Conservation (phyloP, 495 filamentous ascomycete genomes). For the Tetracladium setigerum region DNA sequence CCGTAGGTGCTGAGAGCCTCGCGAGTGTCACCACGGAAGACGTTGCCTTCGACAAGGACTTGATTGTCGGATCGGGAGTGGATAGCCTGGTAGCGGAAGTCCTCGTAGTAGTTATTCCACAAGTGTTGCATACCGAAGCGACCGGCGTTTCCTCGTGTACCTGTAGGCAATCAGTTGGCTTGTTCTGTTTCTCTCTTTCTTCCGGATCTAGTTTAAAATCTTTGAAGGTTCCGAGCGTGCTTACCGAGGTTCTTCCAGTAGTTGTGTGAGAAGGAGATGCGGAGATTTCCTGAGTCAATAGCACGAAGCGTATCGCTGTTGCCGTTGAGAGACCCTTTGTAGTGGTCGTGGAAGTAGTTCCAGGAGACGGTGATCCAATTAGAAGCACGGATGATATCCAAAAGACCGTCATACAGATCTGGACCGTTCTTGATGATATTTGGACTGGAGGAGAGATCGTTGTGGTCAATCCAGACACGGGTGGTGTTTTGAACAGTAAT, state of each 20-base stretch:
- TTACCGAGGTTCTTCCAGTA: constrained; percentile 49
- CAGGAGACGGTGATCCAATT: constrained; percentile 46
- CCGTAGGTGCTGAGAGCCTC: constrained; percentile 39
- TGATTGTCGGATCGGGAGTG: constrained; percentile 61
- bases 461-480: constrained; percentile 49
- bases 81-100: constrained; percentile 51
- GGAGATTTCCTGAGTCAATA: constrained; percentile 40
- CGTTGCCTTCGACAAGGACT: constrained; percentile 53
- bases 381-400: constrained; percentile 33
- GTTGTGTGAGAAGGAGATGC: constrained; percentile 47
- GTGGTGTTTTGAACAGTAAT: constrained; percentile 36
- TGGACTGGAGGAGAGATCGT: constrained; percentile 35
- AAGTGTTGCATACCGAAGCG: constrained; percentile 46
- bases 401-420: constrained; percentile 30
- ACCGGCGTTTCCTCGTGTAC: constrained; percentile 41
- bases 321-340: constrained; percentile 46
- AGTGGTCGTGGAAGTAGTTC: constrained; percentile 47
- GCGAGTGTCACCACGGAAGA: constrained; percentile 35
- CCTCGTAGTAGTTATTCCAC: constrained; percentile 25
- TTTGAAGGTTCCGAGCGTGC: too few relatives aligned
- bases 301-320: constrained; percentile 24
- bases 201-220: too few relatives aligned
- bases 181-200: too few relatives aligned
- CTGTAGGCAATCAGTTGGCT: too few relatives aligned
- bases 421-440: constrained; percentile 20